Percentiles rank a stretch among this genome's conserved stretches.
Evolutionary conservation across 1,139 yeast species (phyloP).

Genomic region (Debaryomycetaceae sp.): DNA sequence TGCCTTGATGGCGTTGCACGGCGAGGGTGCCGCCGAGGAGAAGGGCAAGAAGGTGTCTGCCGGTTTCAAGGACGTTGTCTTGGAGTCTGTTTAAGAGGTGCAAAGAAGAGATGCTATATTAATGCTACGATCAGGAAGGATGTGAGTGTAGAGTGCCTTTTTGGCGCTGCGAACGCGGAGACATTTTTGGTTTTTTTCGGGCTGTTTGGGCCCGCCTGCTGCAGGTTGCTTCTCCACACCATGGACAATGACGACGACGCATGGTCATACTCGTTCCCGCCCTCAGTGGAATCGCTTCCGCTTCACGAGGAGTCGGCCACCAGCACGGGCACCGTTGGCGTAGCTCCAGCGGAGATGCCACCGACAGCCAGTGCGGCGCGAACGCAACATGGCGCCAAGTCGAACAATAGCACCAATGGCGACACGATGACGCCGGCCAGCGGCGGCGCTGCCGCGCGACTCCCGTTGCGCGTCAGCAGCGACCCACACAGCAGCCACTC

Average conservation of each 20-base stretch:
- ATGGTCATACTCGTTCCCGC: constrained; percentile 44
- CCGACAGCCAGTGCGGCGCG: background rate
- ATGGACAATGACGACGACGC: constrained; percentile 44
- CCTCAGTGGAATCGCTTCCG: constrained; percentile 31
- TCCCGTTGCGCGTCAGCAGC: background rate
- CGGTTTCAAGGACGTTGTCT: constrained; percentile 47
- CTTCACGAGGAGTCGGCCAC: constrained; percentile 2
- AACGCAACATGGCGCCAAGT: background rate
- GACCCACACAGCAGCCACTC: constrained; percentile 13
- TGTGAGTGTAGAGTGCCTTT: no score
- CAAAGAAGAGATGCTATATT: constrained; percentile 9
- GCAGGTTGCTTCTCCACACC: no score
- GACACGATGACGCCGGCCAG: background rate
- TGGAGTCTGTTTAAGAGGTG: constrained; percentile 37
- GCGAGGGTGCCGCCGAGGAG: constrained; percentile 48
- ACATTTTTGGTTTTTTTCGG: no score
- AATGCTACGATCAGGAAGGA: constrained; percentile 12
- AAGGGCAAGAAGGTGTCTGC: constrained; percentile 49
- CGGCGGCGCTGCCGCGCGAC: constrained; percentile 1
- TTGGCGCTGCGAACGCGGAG: no score
- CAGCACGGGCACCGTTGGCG: background rate
- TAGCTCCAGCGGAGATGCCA: background rate
- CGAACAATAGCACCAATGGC: background rate
- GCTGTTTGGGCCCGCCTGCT: no score
- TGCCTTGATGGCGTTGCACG: constrained; percentile 48